Conservation (phyloP, 495 filamentous ascomycete genomes). For the Monascus purpureus region DNA sequence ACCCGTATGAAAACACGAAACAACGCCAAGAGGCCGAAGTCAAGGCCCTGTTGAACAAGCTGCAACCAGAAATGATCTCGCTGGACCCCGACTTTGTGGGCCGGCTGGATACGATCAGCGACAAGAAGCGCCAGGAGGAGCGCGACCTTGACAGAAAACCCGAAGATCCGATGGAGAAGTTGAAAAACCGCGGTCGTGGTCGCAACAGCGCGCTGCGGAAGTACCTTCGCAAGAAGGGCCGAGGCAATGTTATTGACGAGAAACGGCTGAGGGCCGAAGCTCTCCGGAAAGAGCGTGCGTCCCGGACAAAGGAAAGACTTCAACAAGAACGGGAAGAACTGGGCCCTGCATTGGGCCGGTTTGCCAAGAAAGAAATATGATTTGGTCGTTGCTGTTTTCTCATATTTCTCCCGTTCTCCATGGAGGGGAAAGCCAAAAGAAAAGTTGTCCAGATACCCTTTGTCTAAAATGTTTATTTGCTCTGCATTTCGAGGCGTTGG, state of each 20-base stretch:
- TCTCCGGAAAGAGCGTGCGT: conserved; percentile 47
- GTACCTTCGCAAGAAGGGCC: conserved; percentile 77
- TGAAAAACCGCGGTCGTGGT: conserved; percentile 69
- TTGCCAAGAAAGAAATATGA: conserved; percentile 40
- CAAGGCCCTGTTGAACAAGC: conserved; percentile 73
- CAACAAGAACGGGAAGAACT: conserved; percentile 46
- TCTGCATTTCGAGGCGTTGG: neutral
- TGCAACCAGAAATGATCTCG: conserved; percentile 94
- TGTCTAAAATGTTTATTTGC: neutral
- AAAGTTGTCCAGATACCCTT: neutral
- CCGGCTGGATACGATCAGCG: conserved; percentile 62
- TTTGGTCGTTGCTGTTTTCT: neutral
- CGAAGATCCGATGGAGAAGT: conserved; percentile 52
- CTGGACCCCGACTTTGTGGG: conserved; percentile 84
- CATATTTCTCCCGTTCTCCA: neutral
- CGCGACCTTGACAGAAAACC: conserved; percentile 61
- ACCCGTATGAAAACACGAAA: conserved; percentile 92
- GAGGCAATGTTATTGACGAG: conserved; percentile 87
- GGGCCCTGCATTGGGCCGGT: conserved; percentile 58
- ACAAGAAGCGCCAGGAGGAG: conserved; percentile 57
- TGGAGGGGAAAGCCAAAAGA: too few species aligned
- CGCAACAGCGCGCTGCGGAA: conserved; percentile 81
- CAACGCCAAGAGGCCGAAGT: conserved; percentile 92
- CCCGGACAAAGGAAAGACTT: conserved; percentile 48
- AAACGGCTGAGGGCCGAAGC: conserved; percentile 53